A percentile compares a stretch with the other conserved stretches of the same genome.
phyloP scores from a whole-genome alignment of 768 basidiomycete genomes.

The Boletus sensibilis region DNA sequence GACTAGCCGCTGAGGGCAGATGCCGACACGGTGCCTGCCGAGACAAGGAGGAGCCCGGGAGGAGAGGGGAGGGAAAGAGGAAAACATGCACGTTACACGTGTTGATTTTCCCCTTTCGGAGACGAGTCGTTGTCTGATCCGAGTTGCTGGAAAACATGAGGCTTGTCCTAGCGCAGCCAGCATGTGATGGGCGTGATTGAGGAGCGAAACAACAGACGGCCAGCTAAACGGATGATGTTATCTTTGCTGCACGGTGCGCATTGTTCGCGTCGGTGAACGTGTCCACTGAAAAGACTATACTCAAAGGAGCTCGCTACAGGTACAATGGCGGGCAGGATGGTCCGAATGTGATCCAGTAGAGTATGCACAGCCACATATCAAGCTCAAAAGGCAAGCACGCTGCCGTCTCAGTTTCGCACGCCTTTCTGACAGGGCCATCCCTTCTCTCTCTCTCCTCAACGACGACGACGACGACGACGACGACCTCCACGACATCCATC shows the following conservation, averaged over 20 bases:
- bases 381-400: constrained; percentile 32
- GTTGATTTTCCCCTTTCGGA: constrained; percentile 20
- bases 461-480: constrained; percentile 35
- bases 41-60: constrained; percentile 2
- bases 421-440: constrained; percentile 25
- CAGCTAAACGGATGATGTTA: constrained; percentile 2
- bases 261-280: constrained; percentile 8
- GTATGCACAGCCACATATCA: constrained; percentile 29
- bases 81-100: constrained; percentile 26
- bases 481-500: constrained; percentile 8
- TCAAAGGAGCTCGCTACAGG: no score
- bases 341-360: not conserved
- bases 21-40: constrained; percentile 11
- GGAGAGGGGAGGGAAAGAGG: constrained; percentile 18
- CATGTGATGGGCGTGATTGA: constrained; percentile 22
- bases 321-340: not conserved
- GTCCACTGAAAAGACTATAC: not conserved
- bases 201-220: not conserved
- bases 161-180: constrained; percentile 6
- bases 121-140: constrained; percentile 16
- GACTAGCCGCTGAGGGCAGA: constrained; percentile 2
- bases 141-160: constrained; percentile 21
- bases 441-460: constrained; percentile 22
- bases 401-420: constrained; percentile 30
- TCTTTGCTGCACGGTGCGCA: constrained; percentile 3